phyloP scores from a whole-genome alignment of 2,329 filamentous ascomycete genomes.

The Curvularia hawaiiensis region DNA sequence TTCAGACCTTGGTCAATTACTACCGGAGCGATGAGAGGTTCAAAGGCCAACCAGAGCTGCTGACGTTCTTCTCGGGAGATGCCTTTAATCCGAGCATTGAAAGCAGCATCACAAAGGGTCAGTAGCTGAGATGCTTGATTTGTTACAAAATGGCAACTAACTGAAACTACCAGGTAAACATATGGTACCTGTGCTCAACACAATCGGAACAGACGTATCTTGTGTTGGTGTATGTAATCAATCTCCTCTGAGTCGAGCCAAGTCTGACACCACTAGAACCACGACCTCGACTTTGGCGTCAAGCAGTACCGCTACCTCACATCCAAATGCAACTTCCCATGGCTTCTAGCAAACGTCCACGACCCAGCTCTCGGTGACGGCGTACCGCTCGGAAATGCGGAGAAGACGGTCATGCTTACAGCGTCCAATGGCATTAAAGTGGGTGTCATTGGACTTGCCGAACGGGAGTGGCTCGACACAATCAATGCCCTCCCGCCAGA shows the following conservation, averaged over 20 bases:
- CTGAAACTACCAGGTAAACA: conserved; percentile 63
- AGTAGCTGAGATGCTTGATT: not conserved
- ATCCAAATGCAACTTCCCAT: conserved; percentile 80
- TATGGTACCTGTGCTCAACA: conserved; percentile 86
- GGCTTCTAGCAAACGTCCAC: conserved; percentile 86
- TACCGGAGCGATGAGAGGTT: conserved; percentile 70
- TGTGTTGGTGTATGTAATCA: conserved; percentile 72
- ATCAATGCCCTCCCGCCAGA: conserved; percentile 85
- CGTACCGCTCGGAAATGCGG: conserved; percentile 75
- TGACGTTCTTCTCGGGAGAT: conserved; percentile 90
- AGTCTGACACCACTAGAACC: conserved; percentile 63
- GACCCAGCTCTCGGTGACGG: conserved; percentile 80
- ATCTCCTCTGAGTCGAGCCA: not conserved
- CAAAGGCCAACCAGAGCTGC: conserved; percentile 65
- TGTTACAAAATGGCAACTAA: not conserved
- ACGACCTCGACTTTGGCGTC: conserved; percentile 91
- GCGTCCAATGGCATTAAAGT: conserved; percentile 84
- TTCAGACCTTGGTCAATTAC: conserved; percentile 77
- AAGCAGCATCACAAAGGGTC: conserved; percentile 85
- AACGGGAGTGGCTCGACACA: conserved; percentile 86
- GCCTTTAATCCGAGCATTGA: conserved; percentile 91
- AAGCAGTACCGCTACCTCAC: conserved; percentile 76
- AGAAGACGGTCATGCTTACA: conserved; percentile 76
- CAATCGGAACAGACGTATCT: conserved; percentile 76
- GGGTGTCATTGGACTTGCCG: conserved; percentile 82